Evolutionary conservation across 2,329 filamentous ascomycete genomes (phyloP), one percentile per base, ranked within the genome.

Genomic region (Aschersonia sp.): DNA sequence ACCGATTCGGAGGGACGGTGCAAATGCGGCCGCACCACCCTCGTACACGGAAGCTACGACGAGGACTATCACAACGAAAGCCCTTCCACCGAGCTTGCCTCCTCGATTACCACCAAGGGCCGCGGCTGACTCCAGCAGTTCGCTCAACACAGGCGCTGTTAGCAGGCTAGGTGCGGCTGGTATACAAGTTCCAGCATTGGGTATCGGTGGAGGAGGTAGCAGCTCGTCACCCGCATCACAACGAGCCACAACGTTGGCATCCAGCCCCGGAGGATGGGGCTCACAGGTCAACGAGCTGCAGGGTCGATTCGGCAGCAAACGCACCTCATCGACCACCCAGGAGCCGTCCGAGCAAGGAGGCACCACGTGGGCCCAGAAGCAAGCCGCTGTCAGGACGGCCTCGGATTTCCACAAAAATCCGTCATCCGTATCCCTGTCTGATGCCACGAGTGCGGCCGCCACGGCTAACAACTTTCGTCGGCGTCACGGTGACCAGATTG

Each of bases 151-250:
- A 56, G 76, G 72, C 4, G 82, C 87, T 4, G 61, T 83, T 48
- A 73, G 68, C 50, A 75, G 86, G 42, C 71, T 96, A 6, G 78
- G 81, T 9, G 75, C 79, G 40, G 82, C 85, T 1, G 89, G 89
- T 1, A 72, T 95, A 5, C 85, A 82, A 0, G 86, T 95, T 0
- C 83, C 88, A 0, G 84, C 76, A 0, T 69, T 95, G 4, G 84
- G 84, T 4, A 94, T 94, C 51, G 81, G 79, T 48, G 56, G 58
- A 54, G 53, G 51, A 57, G 55, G 59, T n/a, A 53, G 49, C 61
- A 58, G 45, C 59, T 53, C 51, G 55, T 59, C 60, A 31, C 55
- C 55, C 42, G 20, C 49, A 38, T 38, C 35, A 35, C 56, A 55
- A 45, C 51, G 55, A 5, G 40, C 52, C 45, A 44, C 56, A 53